Percentiles rank a stretch among this genome's conserved stretches.
These are phyloP conservation scores for Linum usitatissimum DNA, from an alignment of 345 rosid genomes.

Conservation along the genomic window DNA sequence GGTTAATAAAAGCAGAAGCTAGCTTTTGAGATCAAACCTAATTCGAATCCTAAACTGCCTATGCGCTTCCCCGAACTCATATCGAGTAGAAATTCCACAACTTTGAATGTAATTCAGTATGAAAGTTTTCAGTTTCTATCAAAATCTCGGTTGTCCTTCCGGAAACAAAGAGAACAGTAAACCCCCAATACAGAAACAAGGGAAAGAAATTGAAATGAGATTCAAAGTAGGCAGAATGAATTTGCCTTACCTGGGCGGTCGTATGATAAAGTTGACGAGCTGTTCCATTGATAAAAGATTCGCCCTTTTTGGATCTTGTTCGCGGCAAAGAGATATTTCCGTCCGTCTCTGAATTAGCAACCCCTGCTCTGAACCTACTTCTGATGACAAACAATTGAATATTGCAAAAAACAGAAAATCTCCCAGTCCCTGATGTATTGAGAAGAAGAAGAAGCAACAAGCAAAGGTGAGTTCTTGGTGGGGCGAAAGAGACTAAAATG, in stretches of 20 bases:
- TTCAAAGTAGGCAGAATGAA: background rate
- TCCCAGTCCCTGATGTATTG: too few species aligned
- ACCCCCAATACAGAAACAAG: background rate
- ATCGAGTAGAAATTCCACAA: background rate
- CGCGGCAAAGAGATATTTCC: background rate
- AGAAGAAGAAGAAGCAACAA: too few species aligned
- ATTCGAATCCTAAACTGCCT: background rate
- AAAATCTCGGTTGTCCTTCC: background rate
- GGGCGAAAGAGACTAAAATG: too few species aligned
- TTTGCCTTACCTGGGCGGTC: constrained; percentile 75
- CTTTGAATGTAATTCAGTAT: background rate
- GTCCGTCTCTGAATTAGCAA: too few species aligned
- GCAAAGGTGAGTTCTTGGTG: too few species aligned
- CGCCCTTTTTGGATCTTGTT: background rate
- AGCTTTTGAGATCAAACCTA: background rate
- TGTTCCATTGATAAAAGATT: constrained; percentile 46
- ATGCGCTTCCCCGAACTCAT: background rate
- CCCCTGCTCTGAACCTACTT: too few species aligned
- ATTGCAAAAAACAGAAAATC: too few species aligned
- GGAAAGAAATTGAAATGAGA: background rate
- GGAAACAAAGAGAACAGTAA: constrained; percentile 1
- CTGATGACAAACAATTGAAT: too few species aligned
- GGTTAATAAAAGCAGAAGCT: background rate
- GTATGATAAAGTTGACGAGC: constrained; percentile 85
- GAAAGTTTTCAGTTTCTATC: background rate